Conservation (phyloP, 78 protist species). For the Dictyostelium purpureum region DNA sequence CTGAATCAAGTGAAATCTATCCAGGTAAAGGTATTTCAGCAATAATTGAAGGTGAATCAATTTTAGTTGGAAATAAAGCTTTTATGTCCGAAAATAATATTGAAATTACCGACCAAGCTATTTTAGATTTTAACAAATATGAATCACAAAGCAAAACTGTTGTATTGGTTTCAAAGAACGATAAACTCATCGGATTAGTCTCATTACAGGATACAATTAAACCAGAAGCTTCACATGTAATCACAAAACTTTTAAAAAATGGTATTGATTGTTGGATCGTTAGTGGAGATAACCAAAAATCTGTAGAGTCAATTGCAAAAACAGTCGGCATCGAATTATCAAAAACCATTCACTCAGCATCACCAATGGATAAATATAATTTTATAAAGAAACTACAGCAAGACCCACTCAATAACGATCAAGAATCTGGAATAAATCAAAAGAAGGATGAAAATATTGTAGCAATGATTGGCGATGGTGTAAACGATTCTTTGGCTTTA, state of each 20-base stretch:
- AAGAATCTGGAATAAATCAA: neutral
- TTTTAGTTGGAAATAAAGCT: slow-evolving; percentile 2
- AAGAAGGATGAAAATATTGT: slow-evolving; percentile 34
- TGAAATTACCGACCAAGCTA: neutral
- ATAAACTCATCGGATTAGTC: slow-evolving; percentile 41
- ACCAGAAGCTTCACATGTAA: slow-evolving; percentile 60
- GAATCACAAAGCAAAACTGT: slow-evolving; percentile 76
- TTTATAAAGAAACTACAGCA: slow-evolving; percentile 21
- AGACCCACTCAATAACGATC: neutral
- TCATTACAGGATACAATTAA: slow-evolving; percentile 38
- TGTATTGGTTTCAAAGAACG: slow-evolving; percentile 56
- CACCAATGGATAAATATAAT: slow-evolving; percentile 25
- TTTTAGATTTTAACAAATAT: neutral
- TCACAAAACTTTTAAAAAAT: slow-evolving; percentile 16
- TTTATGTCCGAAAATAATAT: neutral
- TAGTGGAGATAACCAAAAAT: slow-evolving; percentile 87
- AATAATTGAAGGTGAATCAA: neutral
- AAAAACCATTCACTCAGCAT: neutral
- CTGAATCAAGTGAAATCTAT: neutral
- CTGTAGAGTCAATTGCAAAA: slow-evolving; percentile 65
- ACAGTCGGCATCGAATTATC: neutral
- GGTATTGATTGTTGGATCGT: slow-evolving; percentile 72
- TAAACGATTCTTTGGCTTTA: slow-evolving; percentile 94
- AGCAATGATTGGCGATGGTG: slow-evolving; percentile 97
- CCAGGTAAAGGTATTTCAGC: slow-evolving; percentile 52